Conservation (phyloP, 2,329 filamentous ascomycete species). For the Paraconiothyrium sp. region DNA sequence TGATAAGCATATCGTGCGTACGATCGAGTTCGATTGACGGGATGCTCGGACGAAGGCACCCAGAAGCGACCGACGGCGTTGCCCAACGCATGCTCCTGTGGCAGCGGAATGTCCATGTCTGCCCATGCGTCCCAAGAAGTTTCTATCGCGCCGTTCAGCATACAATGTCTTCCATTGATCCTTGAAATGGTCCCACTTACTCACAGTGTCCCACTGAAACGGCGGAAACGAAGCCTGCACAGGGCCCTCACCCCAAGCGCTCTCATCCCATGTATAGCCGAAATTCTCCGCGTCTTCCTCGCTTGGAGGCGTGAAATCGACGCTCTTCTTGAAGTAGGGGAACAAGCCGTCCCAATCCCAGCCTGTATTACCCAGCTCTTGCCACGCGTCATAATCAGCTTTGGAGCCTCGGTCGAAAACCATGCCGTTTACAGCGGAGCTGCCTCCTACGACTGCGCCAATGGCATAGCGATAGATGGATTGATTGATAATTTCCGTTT, state of each 20-base stretch:
- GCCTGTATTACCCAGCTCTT: conserved; percentile 63
- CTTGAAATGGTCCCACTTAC: conserved; percentile 1
- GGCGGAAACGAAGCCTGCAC: conserved; percentile 22
- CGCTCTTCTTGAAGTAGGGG: conserved; percentile 45
- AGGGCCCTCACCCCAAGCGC: conserved; percentile 19
- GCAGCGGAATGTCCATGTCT: conserved; percentile 29
- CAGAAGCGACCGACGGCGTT: conserved; percentile 41
- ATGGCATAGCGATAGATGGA: conserved; percentile 17
- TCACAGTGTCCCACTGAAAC: conserved; percentile 22
- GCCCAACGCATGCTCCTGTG: conserved; percentile 39
- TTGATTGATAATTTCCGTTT: conserved; percentile 11
- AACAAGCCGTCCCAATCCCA: conserved; percentile 64
- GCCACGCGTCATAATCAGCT: conserved; percentile 61
- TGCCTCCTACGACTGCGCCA: conserved; percentile 43
- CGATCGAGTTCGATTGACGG: conserved; percentile 43
- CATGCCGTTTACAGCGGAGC: conserved; percentile 47
- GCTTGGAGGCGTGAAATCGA: conserved; percentile 17
- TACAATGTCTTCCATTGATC: not conserved
- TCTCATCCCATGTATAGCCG: conserved; percentile 19
- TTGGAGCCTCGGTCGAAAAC: conserved; percentile 41
- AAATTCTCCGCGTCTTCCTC: conserved; percentile 12
- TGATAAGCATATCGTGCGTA: conserved; percentile 45
- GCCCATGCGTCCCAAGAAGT: conserved; percentile 23
- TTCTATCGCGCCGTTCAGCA: conserved; percentile 9
- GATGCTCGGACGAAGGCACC: conserved; percentile 37